These are phyloP conservation scores for Bipolaris oryzae DNA, from an alignment of 2,329 filamentous ascomycete genomes.

Conservation along the genomic window DNA sequence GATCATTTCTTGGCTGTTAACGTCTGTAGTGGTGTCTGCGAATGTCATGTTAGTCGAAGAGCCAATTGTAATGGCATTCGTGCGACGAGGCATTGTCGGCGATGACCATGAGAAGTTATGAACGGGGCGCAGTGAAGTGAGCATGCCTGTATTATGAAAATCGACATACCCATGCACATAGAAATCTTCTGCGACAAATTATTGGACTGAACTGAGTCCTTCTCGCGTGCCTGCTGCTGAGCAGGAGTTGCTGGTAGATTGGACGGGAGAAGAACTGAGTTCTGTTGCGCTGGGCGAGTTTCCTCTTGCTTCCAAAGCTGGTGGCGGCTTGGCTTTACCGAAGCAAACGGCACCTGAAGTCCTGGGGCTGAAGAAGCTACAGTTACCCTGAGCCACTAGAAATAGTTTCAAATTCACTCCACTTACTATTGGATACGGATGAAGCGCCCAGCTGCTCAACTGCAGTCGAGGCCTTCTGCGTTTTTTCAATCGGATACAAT, in stretches of 20 bases:
- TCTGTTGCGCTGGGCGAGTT: constrained; percentile 5
- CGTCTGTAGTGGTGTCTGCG: background rate
- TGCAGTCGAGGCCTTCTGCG: background rate
- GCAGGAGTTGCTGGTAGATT: background rate
- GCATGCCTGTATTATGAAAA: background rate
- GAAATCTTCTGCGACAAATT: background rate
- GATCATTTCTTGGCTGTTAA: background rate
- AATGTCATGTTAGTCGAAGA: background rate
- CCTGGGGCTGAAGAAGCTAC: background rate
- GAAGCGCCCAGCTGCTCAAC: background rate
- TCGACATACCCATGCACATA: background rate
- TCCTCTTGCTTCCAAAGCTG: background rate
- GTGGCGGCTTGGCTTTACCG: background rate
- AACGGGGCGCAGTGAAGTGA: background rate
- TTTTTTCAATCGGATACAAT: constrained; percentile 6
- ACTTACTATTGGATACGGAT: constrained; percentile 2
- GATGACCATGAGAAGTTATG: background rate
- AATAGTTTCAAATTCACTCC: background rate
- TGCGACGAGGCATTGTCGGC: background rate
- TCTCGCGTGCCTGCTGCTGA: background rate
- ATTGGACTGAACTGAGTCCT: background rate
- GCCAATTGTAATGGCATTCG: background rate
- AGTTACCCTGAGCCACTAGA: background rate
- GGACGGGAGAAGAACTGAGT: constrained; percentile 1
- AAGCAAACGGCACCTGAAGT: constrained; percentile 12